These are phyloP conservation scores for Chiua virens DNA, from an alignment of 768 basidiomycete species.

Conservation along the genomic window DNA sequence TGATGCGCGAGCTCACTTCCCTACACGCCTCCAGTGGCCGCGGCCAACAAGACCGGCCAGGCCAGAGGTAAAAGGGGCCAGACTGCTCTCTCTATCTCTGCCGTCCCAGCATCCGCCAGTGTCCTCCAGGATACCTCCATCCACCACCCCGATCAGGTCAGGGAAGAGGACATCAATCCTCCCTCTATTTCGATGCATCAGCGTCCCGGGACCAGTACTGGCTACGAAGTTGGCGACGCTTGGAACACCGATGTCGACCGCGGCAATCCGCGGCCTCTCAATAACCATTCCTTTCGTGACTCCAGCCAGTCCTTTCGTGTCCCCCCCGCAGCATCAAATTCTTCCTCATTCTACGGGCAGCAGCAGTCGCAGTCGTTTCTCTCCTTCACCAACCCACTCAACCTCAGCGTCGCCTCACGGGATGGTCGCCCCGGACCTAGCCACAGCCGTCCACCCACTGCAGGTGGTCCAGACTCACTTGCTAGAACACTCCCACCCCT, in stretches of 20 bases:
- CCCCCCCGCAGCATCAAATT: conserved; percentile 45
- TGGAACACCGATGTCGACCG: conserved; percentile 41
- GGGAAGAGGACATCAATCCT: conserved; percentile 41
- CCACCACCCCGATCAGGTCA: conserved; percentile 33
- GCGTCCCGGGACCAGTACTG: conserved; percentile 72
- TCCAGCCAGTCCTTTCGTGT: conserved; percentile 81
- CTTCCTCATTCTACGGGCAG: conserved; percentile 39
- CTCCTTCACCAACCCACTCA: conserved; percentile 50
- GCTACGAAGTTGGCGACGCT: conserved; percentile 58
- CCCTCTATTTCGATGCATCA: conserved; percentile 37
- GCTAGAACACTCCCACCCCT: conserved; percentile 67
- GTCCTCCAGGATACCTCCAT: conserved; percentile 14
- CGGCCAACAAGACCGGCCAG: conserved; percentile 41
- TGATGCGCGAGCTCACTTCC: conserved; percentile 87
- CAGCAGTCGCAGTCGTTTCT: conserved; percentile 70
- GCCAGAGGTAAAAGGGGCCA: conserved; percentile 41
- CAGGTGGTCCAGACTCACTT: conserved; percentile 44
- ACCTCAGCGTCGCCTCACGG: conserved; percentile 42
- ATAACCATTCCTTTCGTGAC: conserved; percentile 74
- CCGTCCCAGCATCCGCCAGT: conserved; percentile 19
- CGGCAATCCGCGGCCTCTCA: conserved; percentile 37
- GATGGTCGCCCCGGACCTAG: conserved; percentile 48
- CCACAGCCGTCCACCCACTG: conserved; percentile 53
- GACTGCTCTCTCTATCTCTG: conserved; percentile 16
- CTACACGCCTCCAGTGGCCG: conserved; percentile 82